Conservation (phyloP, 768 basidiomycete species). For the Pulveroboletus frians region DNA sequence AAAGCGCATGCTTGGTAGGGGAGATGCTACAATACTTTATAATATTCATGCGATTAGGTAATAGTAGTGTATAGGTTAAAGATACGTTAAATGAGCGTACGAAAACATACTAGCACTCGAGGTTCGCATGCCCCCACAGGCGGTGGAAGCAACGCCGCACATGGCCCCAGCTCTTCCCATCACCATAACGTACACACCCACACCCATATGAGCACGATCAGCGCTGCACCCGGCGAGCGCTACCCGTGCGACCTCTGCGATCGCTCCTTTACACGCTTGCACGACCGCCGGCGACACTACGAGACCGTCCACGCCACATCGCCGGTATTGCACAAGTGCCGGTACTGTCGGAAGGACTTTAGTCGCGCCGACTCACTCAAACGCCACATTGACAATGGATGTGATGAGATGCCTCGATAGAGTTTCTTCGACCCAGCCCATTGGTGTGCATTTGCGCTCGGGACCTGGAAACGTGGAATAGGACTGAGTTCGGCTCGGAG, state of each 20-base stretch:
- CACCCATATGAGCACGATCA: slow-evolving; percentile 14
- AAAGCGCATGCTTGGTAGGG: too few species aligned
- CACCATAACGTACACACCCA: slow-evolving; percentile 3
- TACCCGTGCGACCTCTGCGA: slow-evolving; percentile 71
- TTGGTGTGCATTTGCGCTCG: slow-evolving; percentile 6
- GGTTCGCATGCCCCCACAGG: not conserved
- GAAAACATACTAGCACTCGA: too few species aligned
- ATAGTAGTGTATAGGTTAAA: too few species aligned
- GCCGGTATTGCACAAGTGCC: slow-evolving; percentile 64
- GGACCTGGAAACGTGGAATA: slow-evolving; percentile 15
- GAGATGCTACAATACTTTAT: too few species aligned
- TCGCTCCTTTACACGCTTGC: slow-evolving; percentile 74
- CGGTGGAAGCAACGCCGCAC: slow-evolving; percentile 14
- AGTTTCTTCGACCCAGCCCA: slow-evolving; percentile 5
- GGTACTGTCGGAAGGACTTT: slow-evolving; percentile 71
- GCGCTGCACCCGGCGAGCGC: slow-evolving; percentile 44
- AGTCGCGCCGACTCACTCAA: slow-evolving; percentile 77
- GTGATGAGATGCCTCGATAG: slow-evolving; percentile 55
- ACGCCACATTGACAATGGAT: slow-evolving; percentile 77
- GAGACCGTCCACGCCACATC: slow-evolving; percentile 68
- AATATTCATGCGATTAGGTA: too few species aligned
- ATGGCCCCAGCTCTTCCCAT: slow-evolving; percentile 3
- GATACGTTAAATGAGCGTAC: too few species aligned
- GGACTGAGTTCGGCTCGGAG: slow-evolving; percentile 7
- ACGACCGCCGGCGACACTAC: slow-evolving; percentile 78